Conservation (phyloP, 176 grass and related monocot species). For the Paspalum notatum region DNA sequence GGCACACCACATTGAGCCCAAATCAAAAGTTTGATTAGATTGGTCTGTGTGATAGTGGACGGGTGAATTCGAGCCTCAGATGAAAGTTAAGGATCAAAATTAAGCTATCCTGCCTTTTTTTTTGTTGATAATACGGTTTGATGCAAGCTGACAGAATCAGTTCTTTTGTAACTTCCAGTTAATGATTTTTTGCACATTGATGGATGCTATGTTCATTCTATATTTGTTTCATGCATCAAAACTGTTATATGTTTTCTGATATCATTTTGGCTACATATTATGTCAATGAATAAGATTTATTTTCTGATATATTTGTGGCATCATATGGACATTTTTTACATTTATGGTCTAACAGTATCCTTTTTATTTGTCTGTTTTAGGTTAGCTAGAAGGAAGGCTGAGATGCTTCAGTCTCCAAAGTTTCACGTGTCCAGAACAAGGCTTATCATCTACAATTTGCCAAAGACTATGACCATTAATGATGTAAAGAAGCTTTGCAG, state of each 20-base stretch:
- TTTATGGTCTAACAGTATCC: neutral
- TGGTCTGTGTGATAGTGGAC: too few species aligned
- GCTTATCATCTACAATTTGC: constrained; percentile 96
- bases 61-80: too few species aligned
- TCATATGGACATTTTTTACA: neutral
- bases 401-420: constrained; percentile 96
- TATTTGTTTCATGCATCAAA: constrained; percentile 25
- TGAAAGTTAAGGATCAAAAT: too few species aligned
- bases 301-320: neutral
- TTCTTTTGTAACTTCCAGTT: neutral
- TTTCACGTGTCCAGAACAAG: constrained; percentile 92
- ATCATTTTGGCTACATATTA: neutral
- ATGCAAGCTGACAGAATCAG: neutral
- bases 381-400: constrained; percentile 75
- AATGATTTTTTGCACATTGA: neutral
- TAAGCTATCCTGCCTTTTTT: constrained; percentile 2
- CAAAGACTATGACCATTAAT: constrained; percentile 83
- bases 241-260: constrained; percentile 8
- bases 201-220: constrained; percentile 9
- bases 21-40: too few species aligned
- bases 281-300: neutral
- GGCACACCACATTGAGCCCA: too few species aligned
- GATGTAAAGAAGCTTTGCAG: constrained; percentile 94
- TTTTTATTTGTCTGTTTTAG: constrained; percentile 46
- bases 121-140: neutral